Percentiles rank a stretch among this genome's conserved stretches.
phyloP scores from a whole-genome alignment of 208 protist genomes.

The Vickermania ingenoplastis region DNA sequence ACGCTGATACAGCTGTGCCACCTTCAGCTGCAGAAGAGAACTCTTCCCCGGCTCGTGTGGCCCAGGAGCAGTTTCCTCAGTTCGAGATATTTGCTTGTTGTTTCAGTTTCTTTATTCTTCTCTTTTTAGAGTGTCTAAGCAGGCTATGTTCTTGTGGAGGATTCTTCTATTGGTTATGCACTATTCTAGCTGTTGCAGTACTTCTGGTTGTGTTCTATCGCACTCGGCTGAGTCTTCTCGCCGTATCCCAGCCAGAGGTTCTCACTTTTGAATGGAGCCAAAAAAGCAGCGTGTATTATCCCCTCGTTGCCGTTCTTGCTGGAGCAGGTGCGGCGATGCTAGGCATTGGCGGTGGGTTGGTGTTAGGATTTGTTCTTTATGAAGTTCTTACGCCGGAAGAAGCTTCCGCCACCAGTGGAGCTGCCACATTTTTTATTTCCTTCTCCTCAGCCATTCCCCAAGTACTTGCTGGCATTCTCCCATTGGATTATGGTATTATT shows the following conservation, averaged over 20 bases:
- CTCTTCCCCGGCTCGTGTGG: neutral
- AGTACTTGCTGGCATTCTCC: slow-evolving; percentile 35
- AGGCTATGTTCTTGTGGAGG: slow-evolving; percentile 29
- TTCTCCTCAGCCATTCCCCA: slow-evolving; percentile 46
- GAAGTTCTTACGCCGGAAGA: slow-evolving; percentile 68
- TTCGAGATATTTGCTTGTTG: slow-evolving; percentile 51
- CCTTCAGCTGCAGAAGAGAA: neutral
- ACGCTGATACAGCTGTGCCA: slow-evolving; percentile 3
- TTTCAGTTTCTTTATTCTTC: too few relatives aligned
- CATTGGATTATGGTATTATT: slow-evolving; percentile 47
- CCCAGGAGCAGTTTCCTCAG: slow-evolving; percentile 13
- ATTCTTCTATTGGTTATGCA: slow-evolving; percentile 36
- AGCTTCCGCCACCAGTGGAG: slow-evolving; percentile 54
- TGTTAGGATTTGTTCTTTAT: slow-evolving; percentile 75
- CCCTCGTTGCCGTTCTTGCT: slow-evolving; percentile 56
- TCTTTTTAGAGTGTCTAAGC: slow-evolving; percentile 55
- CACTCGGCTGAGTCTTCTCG: slow-evolving; percentile 24
- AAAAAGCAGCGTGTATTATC: slow-evolving; percentile 45
- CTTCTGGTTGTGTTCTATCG: slow-evolving; percentile 27
- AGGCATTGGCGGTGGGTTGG: slow-evolving; percentile 76
- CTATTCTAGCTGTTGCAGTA: slow-evolving; percentile 23
- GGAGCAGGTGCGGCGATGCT: slow-evolving; percentile 67
- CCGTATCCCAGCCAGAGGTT: slow-evolving; percentile 10
- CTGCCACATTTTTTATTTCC: slow-evolving; percentile 75
- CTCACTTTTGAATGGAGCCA: slow-evolving; percentile 55